Evolutionary conservation across 352 stramenopile genomes (phyloP).

Genomic region (Globisporangium canariense): DNA sequence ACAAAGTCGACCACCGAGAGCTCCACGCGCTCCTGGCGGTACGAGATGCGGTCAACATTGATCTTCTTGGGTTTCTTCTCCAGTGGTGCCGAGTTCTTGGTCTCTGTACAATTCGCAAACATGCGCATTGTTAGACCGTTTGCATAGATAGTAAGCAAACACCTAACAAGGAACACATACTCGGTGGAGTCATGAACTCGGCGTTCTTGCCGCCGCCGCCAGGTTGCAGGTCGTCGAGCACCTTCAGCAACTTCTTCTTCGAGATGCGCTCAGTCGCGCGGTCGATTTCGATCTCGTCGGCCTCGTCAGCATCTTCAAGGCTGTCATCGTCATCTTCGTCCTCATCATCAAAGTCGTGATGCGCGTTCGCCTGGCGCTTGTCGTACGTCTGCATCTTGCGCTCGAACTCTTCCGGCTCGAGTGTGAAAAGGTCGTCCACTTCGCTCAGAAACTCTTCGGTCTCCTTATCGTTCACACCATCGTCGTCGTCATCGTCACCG

Average conservation of each 20-base stretch:
- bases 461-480: slow-evolving; percentile 45
- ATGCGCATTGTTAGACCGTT: neutral
- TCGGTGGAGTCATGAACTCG: slow-evolving; percentile 38
- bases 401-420: slow-evolving; percentile 62
- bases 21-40: slow-evolving; percentile 71
- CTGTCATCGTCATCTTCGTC: slow-evolving; percentile 21
- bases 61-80: slow-evolving; percentile 69
- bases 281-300: slow-evolving; percentile 45
- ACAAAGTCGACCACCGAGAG: slow-evolving; percentile 63
- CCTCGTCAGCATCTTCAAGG: slow-evolving; percentile 15
- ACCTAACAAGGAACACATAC: neutral
- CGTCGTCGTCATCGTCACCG: slow-evolving; percentile 23
- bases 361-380: slow-evolving; percentile 33
- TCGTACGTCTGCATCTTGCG: slow-evolving; percentile 51
- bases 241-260: slow-evolving; percentile 65
- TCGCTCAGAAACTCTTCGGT: slow-evolving; percentile 65
- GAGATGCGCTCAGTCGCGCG: slow-evolving; percentile 65
- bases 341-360: slow-evolving; percentile 11
- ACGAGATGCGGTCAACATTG: slow-evolving; percentile 61
- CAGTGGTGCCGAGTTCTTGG: slow-evolving; percentile 60
- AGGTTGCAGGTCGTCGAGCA: slow-evolving; percentile 60
- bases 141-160: neutral
- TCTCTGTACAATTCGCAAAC: slow-evolving; percentile 31
- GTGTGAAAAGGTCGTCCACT: slow-evolving; percentile 62
- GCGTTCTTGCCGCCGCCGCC: slow-evolving; percentile 40